phyloP scores from a whole-genome alignment of 148 eudicot species.

The Persicaria tinctoria region DNA sequence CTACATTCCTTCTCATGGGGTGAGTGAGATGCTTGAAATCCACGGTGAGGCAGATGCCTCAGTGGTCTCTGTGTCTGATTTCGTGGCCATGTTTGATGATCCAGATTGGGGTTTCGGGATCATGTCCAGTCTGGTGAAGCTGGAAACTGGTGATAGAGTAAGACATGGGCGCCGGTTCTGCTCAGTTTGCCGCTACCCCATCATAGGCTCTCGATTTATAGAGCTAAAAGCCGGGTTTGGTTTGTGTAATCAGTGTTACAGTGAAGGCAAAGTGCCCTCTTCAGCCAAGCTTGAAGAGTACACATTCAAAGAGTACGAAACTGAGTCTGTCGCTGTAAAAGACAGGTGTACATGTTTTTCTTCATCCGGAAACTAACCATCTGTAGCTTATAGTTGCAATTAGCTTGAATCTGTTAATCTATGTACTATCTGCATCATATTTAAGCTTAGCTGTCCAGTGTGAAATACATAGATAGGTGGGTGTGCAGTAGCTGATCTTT shows the following conservation, averaged over 20 bases:
- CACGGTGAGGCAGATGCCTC: conserved; percentile 70
- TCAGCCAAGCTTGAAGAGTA: conserved; percentile 72
- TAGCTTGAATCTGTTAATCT: conserved; percentile 10
- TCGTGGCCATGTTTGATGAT: conserved; percentile 79
- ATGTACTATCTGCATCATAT: conserved; percentile 10
- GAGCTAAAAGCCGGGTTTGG: conserved; percentile 73
- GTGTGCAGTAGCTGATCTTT: conserved; percentile 3
- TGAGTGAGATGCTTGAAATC: conserved; percentile 74
- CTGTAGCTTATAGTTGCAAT: conserved; percentile 6
- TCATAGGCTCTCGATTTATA: conserved; percentile 81
- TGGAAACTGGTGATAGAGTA: conserved; percentile 73
- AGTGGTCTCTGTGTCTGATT: conserved; percentile 52
- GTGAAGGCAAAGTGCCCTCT: conserved; percentile 93
- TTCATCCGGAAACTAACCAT: conserved; percentile 2
- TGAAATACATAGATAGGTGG: conserved; percentile 1
- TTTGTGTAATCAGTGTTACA: conserved; percentile 78
- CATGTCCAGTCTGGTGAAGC: conserved; percentile 63
- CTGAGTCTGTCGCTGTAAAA: conserved; percentile 68
- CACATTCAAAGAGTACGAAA: conserved; percentile 72
- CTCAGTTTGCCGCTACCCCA: conserved; percentile 80
- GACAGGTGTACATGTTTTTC: conserved; percentile 70
- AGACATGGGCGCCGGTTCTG: conserved; percentile 76
- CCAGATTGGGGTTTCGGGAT: conserved; percentile 89
- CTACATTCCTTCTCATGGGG: conserved; percentile 71
- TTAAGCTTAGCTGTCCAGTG: neutral